Evolutionary conservation across 1,284 basidiomycete genomes (phyloP), one percentile per base, ranked within the genome.

Genomic region (Porodaedalea pini): DNA sequence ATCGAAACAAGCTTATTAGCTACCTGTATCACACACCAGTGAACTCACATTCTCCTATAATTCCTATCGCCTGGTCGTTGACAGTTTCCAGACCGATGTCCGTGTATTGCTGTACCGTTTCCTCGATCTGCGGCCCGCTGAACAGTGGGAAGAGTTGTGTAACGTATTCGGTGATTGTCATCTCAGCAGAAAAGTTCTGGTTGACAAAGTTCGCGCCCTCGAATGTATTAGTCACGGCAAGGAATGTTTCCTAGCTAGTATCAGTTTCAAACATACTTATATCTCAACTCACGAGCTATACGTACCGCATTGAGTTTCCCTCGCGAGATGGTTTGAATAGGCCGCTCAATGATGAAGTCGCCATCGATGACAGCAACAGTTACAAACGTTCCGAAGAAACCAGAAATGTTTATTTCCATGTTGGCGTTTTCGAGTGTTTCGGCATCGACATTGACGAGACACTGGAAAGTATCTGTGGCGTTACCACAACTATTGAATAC

Each of bases 341-440:
- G 75, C 2, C 74, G 65, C 56, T 78, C 71, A 3, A 70, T 67
- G 45, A 79, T 80, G 52, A 80, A 71, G 0, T 64, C 64, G 0
- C 73, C 78, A 58, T 81, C 79, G 2, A 79, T 69, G 8, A 77
- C 75, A 2, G 77, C 75, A 13, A 73, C 71, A 51, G 74, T 75
- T 10, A 67, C 62, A 37, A 70, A 76, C 0, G 73, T 75, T 0
- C 76, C 78, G 53, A 69, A 75, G 61, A 79, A 76, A 2, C 68
- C 73, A n/a, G 58, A 64, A 1, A 34, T 6, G 21, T 64, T 70
- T 40, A 81, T 68, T 8, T 71, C 63, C 0, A 49, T 58, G 55
- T 80, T 79, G 4, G 67, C 65, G 4, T 60, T 60, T 55, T 75
- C 66, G 1, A 80, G 65, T 0, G 58, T 59, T 21, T 45, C 55